A percentile compares a stretch with the other conserved stretches of the same genome.
Evolutionary conservation across 257 asterid species (phyloP).

Genomic region (Penstemon newberryi): DNA sequence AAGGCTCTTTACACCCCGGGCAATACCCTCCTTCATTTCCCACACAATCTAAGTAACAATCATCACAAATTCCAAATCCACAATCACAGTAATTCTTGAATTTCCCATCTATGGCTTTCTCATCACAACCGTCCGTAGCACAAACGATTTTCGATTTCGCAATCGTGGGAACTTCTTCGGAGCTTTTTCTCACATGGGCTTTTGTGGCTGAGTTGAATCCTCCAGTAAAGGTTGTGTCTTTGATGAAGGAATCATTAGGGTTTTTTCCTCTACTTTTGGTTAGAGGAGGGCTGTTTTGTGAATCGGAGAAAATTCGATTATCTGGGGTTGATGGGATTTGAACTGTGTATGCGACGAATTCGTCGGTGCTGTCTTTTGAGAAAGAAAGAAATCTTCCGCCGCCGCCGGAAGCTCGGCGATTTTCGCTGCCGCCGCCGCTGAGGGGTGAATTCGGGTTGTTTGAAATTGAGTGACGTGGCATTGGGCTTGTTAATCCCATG

Average conservation of each 20-base stretch:
- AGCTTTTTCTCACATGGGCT: slow-evolving; percentile 68
- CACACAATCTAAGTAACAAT: slow-evolving; percentile 66
- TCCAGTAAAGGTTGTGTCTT: slow-evolving; percentile 81
- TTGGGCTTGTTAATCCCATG: slow-evolving; percentile 66
- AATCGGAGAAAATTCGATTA: slow-evolving; percentile 44
- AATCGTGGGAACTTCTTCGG: slow-evolving; percentile 36
- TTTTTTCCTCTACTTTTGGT: slow-evolving; percentile 45
- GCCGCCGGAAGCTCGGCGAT: slow-evolving; percentile 46
- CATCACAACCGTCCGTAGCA: slow-evolving; percentile 82
- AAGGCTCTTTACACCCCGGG: slow-evolving; percentile 84
- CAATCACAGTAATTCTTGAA: slow-evolving; percentile 66
- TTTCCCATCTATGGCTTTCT: slow-evolving; percentile 43
- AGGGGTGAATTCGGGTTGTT: slow-evolving; percentile 65
- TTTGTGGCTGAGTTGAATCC: slow-evolving; percentile 77
- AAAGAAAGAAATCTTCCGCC: slow-evolving; percentile 66
- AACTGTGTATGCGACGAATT: slow-evolving; percentile 81
- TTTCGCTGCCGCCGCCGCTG: slow-evolving; percentile 45
- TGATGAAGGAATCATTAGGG: slow-evolving; percentile 60
- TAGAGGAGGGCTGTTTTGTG: slow-evolving; percentile 46
- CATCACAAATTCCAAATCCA: slow-evolving; percentile 71
- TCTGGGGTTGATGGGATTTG: slow-evolving; percentile 94
- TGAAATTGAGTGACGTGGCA: slow-evolving; percentile 71
- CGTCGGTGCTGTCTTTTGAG: slow-evolving; percentile 71
- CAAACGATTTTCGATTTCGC: slow-evolving; percentile 58
- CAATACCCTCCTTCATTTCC: slow-evolving; percentile 57